Percentiles rank a stretch among this genome's conserved stretches.
Conservation (phyloP, 805 yeast species). For the Torulaspora microellipsoides region DNA sequence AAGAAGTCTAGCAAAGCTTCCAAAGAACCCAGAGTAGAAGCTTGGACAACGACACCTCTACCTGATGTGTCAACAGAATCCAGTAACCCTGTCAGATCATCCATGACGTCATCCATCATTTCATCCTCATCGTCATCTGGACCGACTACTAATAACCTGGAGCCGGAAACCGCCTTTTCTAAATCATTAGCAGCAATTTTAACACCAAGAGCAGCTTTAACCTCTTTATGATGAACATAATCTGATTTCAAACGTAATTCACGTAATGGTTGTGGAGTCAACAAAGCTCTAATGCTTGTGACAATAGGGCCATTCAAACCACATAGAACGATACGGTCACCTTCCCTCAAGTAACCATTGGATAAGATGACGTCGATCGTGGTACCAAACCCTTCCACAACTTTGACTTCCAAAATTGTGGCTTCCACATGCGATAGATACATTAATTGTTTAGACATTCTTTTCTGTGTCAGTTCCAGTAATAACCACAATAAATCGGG, state of each 20-base stretch:
- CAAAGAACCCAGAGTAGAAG: conserved; percentile 95
- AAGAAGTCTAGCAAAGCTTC: conserved; percentile 96
- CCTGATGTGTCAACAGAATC: conserved; percentile 95
- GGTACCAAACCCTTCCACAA: conserved; percentile 96
- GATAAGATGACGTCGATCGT: conserved; percentile 96
- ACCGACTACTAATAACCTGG: conserved; percentile 89
- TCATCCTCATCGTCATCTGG: conserved; percentile 98
- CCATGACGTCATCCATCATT: conserved; percentile 97
- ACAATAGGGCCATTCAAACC: conserved; percentile 99
- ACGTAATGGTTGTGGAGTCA: conserved; percentile 96
- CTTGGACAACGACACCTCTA: conserved; percentile 97
- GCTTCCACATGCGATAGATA: conserved; percentile 88
- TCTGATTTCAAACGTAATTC: conserved; percentile 96
- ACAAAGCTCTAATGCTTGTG: conserved; percentile 88
- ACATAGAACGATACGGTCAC: conserved; percentile 92
- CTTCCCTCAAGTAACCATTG: conserved; percentile 93
- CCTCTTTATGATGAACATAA: conserved; percentile 94
- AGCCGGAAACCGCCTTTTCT: conserved; percentile 99
- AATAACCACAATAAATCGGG: conserved; percentile 96
- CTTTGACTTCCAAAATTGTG: conserved; percentile 94
- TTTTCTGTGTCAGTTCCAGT: conserved; percentile 92
- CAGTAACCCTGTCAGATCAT: conserved; percentile 88
- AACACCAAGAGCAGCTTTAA: conserved; percentile 98
- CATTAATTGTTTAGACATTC: conserved; percentile 98
- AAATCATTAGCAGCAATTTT: conserved; percentile 97